Percentiles rank a stretch among this genome's conserved stretches.
Evolutionary conservation across 2,329 filamentous ascomycete species (phyloP).

Genomic region (Chaetomiaceae sp.): DNA sequence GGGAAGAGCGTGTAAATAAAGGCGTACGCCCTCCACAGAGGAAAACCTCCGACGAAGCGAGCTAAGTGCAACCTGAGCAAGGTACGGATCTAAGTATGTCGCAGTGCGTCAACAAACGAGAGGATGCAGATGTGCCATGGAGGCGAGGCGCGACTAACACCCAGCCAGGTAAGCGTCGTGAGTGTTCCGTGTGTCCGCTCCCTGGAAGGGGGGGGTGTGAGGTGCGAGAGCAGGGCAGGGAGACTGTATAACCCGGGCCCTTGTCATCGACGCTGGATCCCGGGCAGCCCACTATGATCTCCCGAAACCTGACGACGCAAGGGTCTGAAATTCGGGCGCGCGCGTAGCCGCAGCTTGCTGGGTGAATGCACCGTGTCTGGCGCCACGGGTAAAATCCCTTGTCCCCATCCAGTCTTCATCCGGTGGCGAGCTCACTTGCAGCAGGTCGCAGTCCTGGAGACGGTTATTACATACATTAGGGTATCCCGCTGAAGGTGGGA

Average conservation of each 20-base stretch:
- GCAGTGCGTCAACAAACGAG: not conserved
- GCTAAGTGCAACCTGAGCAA: not conserved
- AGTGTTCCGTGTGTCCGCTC: constrained; percentile 17
- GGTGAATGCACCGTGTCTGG: constrained; percentile 29
- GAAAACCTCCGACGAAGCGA: constrained; percentile 3
- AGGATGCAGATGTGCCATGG: not conserved
- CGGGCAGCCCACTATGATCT: constrained; percentile 16
- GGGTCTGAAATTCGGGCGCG: constrained; percentile 26
- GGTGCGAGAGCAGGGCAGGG: not conserved
- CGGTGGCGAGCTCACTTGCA: constrained; percentile 26
- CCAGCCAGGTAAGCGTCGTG: constrained; percentile 3
- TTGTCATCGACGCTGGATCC: constrained; percentile 3
- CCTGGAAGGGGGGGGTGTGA: not conserved
- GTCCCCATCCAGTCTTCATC: constrained; percentile 24
- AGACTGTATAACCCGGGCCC: not conserved
- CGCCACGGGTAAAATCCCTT: constrained; percentile 29
- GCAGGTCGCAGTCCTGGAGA: constrained; percentile 15
- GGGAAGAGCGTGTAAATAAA: constrained; percentile 7
- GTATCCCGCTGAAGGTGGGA: constrained; percentile 14
- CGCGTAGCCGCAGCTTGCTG: constrained; percentile 29
- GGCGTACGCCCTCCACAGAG: constrained; percentile 10
- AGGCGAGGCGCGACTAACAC: not conserved
- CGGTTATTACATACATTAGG: constrained; percentile 23
- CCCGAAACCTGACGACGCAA: constrained; percentile 17
- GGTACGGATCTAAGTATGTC: constrained; percentile 12